Conservation (phyloP, 768 basidiomycete species). For the Hydnum rufescens region DNA sequence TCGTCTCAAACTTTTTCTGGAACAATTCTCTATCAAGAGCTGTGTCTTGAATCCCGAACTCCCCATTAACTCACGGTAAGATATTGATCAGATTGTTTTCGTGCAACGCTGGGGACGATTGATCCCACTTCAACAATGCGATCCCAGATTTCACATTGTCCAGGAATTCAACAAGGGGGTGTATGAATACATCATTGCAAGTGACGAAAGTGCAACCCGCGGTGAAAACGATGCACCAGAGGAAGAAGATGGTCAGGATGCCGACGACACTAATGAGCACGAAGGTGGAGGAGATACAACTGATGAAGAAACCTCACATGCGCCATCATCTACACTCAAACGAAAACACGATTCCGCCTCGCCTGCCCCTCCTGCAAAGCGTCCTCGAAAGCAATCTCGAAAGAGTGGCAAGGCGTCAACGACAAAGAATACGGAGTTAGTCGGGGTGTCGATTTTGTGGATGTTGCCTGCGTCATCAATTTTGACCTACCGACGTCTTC, state of each 20-base stretch:
- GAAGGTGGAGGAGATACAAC: slow-evolving; percentile 17
- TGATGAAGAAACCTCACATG: slow-evolving; percentile 14
- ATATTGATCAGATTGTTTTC: neutral
- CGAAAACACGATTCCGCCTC: too few relatives aligned
- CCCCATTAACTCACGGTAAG: slow-evolving; percentile 75
- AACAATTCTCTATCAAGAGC: slow-evolving; percentile 90
- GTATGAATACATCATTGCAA: slow-evolving; percentile 96
- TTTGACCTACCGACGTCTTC: slow-evolving; percentile 88
- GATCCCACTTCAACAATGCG: neutral
- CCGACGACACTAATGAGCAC: slow-evolving; percentile 18
- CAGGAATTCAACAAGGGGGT: slow-evolving; percentile 98
- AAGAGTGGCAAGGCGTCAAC: slow-evolving; percentile 19
- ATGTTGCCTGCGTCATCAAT: slow-evolving; percentile 93
- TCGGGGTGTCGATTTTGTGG: slow-evolving; percentile 90
- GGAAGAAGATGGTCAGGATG: slow-evolving; percentile 21
- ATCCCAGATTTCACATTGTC: slow-evolving; percentile 74
- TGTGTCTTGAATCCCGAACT: slow-evolving; percentile 94
- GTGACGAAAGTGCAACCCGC: slow-evolving; percentile 60
- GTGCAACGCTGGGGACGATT: neutral
- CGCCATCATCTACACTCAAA: slow-evolving; percentile 3
- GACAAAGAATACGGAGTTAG: slow-evolving; percentile 85
- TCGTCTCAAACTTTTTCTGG: slow-evolving; percentile 90
- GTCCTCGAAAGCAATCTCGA: slow-evolving; percentile 28
- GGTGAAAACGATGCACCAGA: slow-evolving; percentile 31
- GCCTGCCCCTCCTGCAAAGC: slow-evolving; percentile 2